Conservation (phyloP, 495 filamentous ascomycete species). For the Hypoxylon trugodes region DNA sequence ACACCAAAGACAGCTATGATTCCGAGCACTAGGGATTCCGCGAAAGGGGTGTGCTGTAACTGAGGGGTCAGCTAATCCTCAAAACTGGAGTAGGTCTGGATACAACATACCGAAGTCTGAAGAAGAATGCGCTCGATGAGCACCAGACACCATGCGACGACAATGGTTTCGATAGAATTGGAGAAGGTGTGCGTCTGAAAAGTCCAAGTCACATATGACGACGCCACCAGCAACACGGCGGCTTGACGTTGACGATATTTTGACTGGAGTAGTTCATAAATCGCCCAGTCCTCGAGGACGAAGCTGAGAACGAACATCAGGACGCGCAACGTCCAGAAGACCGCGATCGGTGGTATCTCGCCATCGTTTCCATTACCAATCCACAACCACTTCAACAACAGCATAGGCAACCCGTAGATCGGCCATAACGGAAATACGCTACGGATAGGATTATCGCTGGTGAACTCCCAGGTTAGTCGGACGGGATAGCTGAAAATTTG, state of each 20-base stretch:
- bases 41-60: conserved; percentile 72
- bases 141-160: conserved; percentile 90
- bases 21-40: conserved; percentile 78
- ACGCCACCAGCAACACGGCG: conserved; percentile 83
- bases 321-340: conserved; percentile 86
- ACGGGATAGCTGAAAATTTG: conserved; percentile 89
- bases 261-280: conserved; percentile 85
- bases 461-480: conserved; percentile 94
- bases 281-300: conserved; percentile 95
- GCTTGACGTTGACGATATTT: conserved; percentile 73
- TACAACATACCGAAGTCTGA: conserved; percentile 70
- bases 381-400: conserved; percentile 88
- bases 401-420: conserved; percentile 91
- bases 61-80: conserved; percentile 8
- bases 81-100: not conserved
- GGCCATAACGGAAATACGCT: conserved; percentile 97
- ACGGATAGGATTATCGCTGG: conserved; percentile 80
- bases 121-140: conserved; percentile 84
- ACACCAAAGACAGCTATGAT: conserved; percentile 83
- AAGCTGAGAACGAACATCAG: conserved; percentile 95
- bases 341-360: conserved; percentile 71
- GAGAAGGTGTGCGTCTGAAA: conserved; percentile 99
- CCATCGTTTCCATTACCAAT: conserved; percentile 63
- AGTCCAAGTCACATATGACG: conserved; percentile 98
- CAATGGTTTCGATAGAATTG: conserved; percentile 92